Percentiles rank a stretch among this genome's conserved stretches.
Conservation (phyloP, 257 asterid genomes). For the Solanum neorickii region DNA sequence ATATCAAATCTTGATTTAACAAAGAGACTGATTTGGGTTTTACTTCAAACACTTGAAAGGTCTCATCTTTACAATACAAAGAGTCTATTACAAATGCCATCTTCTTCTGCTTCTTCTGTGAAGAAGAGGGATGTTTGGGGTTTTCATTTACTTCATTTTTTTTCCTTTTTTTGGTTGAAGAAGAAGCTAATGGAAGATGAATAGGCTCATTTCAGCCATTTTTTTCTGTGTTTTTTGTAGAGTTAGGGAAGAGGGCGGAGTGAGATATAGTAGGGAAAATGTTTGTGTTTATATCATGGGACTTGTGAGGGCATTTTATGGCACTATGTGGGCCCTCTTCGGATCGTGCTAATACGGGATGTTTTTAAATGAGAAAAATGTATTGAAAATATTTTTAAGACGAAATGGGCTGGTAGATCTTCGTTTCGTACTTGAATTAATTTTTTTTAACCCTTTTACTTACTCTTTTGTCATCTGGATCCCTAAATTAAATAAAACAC, state of each 20-base stretch:
- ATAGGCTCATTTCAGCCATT: conserved; percentile 7
- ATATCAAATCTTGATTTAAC: conserved; percentile 5
- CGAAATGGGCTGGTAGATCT: fast-evolving
- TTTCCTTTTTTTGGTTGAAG: neutral
- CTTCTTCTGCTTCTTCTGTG: conserved; percentile 17
- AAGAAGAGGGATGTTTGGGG: conserved; percentile 5
- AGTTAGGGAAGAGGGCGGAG: neutral
- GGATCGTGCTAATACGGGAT: neutral
- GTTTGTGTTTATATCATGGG: neutral
- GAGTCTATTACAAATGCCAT: conserved; percentile 21
- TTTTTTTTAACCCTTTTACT: too few species aligned
- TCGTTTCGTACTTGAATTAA: too few species aligned
- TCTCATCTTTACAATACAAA: conserved; percentile 40
- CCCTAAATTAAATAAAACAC: too few species aligned
- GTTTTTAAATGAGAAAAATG: too few species aligned
- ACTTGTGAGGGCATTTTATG: neutral
- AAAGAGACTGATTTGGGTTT: neutral
- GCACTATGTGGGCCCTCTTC: neutral
- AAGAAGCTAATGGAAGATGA: conserved; percentile 9
- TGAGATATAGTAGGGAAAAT: neutral
- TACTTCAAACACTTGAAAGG: neutral
- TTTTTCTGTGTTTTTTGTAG: neutral
- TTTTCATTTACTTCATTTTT: conserved; percentile 13
- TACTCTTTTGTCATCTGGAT: fast-evolving
- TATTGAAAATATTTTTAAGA: fast-evolving